These are phyloP conservation scores for Tolypocladium nubicola DNA, from an alignment of 2,329 filamentous ascomycete species.

Conservation along the genomic window DNA sequence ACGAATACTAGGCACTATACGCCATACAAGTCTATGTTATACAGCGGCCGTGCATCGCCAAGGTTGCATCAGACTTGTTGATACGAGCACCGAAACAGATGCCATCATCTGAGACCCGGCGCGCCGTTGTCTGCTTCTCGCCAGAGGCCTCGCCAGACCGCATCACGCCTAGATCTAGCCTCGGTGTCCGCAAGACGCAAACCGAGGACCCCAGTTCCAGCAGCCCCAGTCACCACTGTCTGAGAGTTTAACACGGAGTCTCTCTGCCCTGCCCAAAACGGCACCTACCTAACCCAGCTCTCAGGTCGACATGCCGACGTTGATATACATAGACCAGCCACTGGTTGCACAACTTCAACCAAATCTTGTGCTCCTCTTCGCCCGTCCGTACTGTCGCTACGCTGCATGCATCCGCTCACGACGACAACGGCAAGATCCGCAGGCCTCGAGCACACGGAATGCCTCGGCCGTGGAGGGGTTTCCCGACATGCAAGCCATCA, in stretches of 20 bases:
- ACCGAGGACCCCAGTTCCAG: background rate
- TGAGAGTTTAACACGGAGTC: background rate
- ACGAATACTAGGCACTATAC: background rate
- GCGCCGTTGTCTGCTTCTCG: background rate
- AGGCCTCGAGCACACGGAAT: background rate
- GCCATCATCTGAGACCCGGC: background rate
- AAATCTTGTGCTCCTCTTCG: background rate
- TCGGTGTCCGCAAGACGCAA: background rate
- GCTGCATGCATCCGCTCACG: background rate
- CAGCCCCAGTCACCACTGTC: background rate
- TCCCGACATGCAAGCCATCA: background rate
- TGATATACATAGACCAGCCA: background rate
- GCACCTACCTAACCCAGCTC: background rate
- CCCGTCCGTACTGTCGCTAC: background rate
- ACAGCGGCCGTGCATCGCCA: background rate
- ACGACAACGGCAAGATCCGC: background rate
- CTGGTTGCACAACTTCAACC: background rate
- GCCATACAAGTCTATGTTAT: background rate
- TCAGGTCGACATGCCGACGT: background rate
- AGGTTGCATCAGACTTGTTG: background rate
- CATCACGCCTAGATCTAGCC: background rate
- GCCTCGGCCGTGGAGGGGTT: background rate
- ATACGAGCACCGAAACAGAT: background rate
- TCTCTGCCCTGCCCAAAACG: background rate
- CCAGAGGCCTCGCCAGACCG: background rate